phyloP scores from a whole-genome alignment of 1,139 yeast species.

The Lizanozyma gosingica region DNA sequence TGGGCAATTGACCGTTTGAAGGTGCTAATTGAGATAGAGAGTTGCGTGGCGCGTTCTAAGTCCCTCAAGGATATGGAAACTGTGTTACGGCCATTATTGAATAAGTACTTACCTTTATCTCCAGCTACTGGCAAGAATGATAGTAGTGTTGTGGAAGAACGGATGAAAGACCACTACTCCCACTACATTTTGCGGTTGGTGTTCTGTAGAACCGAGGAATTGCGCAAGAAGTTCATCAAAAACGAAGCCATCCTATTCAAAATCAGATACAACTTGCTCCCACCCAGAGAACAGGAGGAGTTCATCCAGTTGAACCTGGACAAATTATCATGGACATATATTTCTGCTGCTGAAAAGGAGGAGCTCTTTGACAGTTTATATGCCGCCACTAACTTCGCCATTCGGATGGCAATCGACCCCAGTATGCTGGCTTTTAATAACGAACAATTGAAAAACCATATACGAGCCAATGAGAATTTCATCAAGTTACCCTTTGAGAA shows the following conservation, averaged over 20 bases:
- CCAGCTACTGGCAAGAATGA: conserved; percentile 24
- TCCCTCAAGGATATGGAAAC: conserved; percentile 56
- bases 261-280: conserved; percentile 59
- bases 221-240: conserved; percentile 67
- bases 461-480: conserved; percentile 46
- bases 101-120: conserved; percentile 57
- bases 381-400: conserved; percentile 39
- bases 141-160: conserved; percentile 35
- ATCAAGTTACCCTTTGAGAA: conserved; percentile 83
- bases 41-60: conserved; percentile 60
- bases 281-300: conserved; percentile 59
- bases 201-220: conserved; percentile 83
- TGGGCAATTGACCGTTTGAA: conserved; percentile 94
- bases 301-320: conserved; percentile 48
- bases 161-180: conserved; percentile 85
- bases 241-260: conserved; percentile 71
- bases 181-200: conserved; percentile 84
- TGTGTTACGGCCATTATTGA: conserved; percentile 55
- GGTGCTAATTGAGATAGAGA: conserved; percentile 76
- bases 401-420: conserved; percentile 22
- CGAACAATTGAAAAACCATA: conserved; percentile 35
- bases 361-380: conserved; percentile 42
- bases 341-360: conserved; percentile 51
- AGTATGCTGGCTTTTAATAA: conserved; percentile 21
- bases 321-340: conserved; percentile 66